phyloP scores from a whole-genome alignment of 495 filamentous ascomycete species.

The Glutinoglossum americanum region DNA sequence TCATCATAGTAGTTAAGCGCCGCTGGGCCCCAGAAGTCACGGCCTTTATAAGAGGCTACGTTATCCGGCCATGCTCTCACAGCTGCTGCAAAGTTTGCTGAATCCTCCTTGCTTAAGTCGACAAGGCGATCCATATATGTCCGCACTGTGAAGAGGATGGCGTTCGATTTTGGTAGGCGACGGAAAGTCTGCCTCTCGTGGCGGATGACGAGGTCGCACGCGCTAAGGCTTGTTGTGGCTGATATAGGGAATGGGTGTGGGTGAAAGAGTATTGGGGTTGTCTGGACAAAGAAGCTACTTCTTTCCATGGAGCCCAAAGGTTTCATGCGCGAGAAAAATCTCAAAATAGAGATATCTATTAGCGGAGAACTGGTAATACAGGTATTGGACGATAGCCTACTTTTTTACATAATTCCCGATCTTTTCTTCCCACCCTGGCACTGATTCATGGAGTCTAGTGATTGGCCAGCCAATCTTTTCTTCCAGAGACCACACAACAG shows the following conservation, averaged over 20 bases:
- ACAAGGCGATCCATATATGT: constrained; percentile 27
- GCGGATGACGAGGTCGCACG: constrained; percentile 23
- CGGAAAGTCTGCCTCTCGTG: constrained; percentile 35
- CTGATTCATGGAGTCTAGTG: constrained; percentile 27
- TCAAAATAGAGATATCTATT: constrained; percentile 9
- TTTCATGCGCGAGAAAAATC: constrained; percentile 27
- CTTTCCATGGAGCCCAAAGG: constrained; percentile 28
- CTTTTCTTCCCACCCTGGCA: constrained; percentile 32
- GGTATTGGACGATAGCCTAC: constrained; percentile 16
- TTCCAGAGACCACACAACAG: constrained; percentile 32
- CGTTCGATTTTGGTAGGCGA: constrained; percentile 23
- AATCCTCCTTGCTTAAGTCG: constrained; percentile 24
- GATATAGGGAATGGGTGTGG: neutral
- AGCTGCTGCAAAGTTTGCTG: constrained; percentile 24
- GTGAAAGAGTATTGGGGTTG: constrained; percentile 21
- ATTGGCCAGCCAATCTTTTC: constrained; percentile 33
- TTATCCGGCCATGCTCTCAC: constrained; percentile 30
- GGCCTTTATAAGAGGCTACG: constrained; percentile 30
- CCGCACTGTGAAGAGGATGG: constrained; percentile 33
- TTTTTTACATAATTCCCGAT: constrained; percentile 28
- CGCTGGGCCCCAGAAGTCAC: constrained; percentile 25
- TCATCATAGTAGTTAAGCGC: constrained; percentile 24
- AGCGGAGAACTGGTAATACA: neutral
- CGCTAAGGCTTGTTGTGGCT: neutral
- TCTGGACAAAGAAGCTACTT: constrained; percentile 31